phyloP scores from a whole-genome alignment of 2,329 filamentous ascomycete species.

The Sporothrix inflata region DNA sequence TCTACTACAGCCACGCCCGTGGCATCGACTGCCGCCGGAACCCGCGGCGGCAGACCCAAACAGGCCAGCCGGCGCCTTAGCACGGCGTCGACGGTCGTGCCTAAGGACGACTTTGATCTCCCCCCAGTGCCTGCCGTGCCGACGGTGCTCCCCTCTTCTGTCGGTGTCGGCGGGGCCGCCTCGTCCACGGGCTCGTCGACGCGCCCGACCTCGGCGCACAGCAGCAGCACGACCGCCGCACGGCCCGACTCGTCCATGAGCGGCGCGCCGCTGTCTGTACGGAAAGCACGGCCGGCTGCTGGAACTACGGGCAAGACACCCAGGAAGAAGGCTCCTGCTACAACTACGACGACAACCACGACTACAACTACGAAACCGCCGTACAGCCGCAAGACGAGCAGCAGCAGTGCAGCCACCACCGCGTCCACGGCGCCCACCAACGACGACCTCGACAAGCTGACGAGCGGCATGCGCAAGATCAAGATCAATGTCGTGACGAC shows the following conservation, averaged over 20 bases:
- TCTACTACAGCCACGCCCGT: conserved; percentile 28
- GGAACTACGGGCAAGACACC: conserved; percentile 40
- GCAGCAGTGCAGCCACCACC: conserved; percentile 14
- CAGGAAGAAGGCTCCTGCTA: conserved; percentile 33
- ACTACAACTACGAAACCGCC: not conserved
- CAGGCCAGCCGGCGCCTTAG: conserved; percentile 55
- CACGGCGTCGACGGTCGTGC: conserved; percentile 47
- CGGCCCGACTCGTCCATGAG: conserved; percentile 50
- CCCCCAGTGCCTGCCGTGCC: conserved; percentile 11
- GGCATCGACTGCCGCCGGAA: not conserved
- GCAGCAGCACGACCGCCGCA: conserved; percentile 34
- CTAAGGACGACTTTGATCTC: conserved; percentile 35
- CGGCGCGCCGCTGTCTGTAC: conserved; percentile 49
- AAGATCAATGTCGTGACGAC: conserved; percentile 65
- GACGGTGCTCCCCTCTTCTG: not conserved
- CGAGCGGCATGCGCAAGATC: conserved; percentile 63
- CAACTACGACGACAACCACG: not conserved
- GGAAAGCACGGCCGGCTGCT: conserved; percentile 60
- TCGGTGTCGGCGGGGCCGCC: conserved; percentile 27
- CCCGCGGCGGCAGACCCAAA: conserved; percentile 37
- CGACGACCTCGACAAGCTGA: conserved; percentile 58
- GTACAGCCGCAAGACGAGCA: conserved; percentile 25
- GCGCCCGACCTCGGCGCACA: conserved; percentile 49
- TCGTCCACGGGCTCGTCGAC: conserved; percentile 33
- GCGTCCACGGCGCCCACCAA: conserved; percentile 32